Base-by-base conservation (phyloP, 345 rosid species). In the Aquilaria yunnanensis region DNA sequence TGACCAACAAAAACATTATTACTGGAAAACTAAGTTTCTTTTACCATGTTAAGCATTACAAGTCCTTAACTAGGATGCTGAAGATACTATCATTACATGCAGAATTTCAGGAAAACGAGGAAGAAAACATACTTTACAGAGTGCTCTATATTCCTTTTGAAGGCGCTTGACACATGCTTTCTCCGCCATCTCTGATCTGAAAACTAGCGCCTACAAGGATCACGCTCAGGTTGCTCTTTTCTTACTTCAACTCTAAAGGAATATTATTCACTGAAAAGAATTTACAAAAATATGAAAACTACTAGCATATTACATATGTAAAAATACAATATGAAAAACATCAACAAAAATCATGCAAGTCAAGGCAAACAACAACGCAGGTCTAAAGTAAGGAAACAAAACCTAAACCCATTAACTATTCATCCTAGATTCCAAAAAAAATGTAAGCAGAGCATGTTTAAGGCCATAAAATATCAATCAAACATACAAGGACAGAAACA, bases 61-160 rank as follows among this genome's bases (percentile, higher is more conserved):
- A 23, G 23, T 23, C 23, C 23, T 23, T 23, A 23, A 23, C 23
- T 23, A 23, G 23, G 23, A 23, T 23, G 23, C 23, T 23, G 23
- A 23, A 23, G 23, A 23, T 23, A 23, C 23, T 23, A 23, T 23
- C 23, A 23, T 23, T 23, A 23, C 23, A 23, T 23, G 23, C 23
- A 23, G 23, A 23, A 23, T 23, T 23, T 1, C 23, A 23, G 23
- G 23, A 23, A 23, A 9, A 48, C 34, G 41, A 68, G 32, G 59
- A 13, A 58, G 59, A 43, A 54, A 50, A 47, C 77, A 54, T 78
- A 94, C 99, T 77, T 90, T 94, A 76, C 96, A 90, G 41, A 94
- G 96, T 41, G 96, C 87, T 80, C 97, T 88, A 68, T 79, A 94
- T 74, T 94, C 99, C 87, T 91, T 89, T 74, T 94, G 99, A 58